Evolutionary conservation across 2,329 filamentous ascomycete species (phyloP), one percentile per base, ranked within the genome.

Genomic region (Trichoderma brevicompactum): DNA sequence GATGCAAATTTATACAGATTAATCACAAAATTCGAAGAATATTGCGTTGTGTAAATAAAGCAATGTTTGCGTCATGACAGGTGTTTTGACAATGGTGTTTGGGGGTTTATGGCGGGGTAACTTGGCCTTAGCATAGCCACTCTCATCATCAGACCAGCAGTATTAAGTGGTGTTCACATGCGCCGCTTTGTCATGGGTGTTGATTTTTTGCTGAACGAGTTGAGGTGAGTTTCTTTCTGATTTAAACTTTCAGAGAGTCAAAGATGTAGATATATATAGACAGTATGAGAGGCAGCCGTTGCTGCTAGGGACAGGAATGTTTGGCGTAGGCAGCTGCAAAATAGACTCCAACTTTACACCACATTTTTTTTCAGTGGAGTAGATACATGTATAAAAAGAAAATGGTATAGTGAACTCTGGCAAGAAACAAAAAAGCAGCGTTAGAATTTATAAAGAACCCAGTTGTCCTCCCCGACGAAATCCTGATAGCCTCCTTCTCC

Each of bases 391-490:
- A 41, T 13, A 50, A 60, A 49, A n/a, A 36, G 9, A 23, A 41
- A 60, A 41, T 40, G 55, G 55, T 49, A 60, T 49, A 59, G 46
- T 12, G 10, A 36, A 19, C 7, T 23, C 34, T 41, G 28, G n/a
- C 3, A 4, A 28, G 19, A n/a, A 7, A 19, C 12, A 28, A 54
- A 13, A 23, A 12, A 6, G 2, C 19, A 19, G 15, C 7, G 13
- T 41, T 36, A 59, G 12, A 50, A 36, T 17, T 12, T 44, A 43
- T 65, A 67, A 12, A 67, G 55, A 23, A 67, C 46, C 65, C 65
- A 58, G 54, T 68, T 52, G 9, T 68, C 66, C 10, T 66, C 38
- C 3, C 40, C 40, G 2, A 64, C 9, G 17, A 56, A 17, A 12
- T 40, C 10, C 1, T 6, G 3, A 15, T 38, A 58, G 12, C 64